Conservation (phyloP, 83 land plant species). For the Diphasiastrum complanatum region DNA sequence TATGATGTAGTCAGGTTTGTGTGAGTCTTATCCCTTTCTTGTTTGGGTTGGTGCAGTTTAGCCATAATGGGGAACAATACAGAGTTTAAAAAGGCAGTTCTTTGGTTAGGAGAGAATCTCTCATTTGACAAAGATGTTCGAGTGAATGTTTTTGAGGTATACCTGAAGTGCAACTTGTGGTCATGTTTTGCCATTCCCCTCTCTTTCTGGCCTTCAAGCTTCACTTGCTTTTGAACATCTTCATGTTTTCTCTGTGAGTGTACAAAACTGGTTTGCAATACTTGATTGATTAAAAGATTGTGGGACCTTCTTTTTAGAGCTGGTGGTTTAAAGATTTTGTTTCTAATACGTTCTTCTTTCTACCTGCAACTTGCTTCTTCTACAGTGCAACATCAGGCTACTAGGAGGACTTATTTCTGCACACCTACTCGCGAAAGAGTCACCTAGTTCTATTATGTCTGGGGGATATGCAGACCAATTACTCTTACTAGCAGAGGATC, state of each 20-base stretch:
- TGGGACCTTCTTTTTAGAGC: too few species aligned
- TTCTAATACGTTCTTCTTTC: not conserved
- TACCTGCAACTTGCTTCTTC: not conserved
- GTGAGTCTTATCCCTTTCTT: too few species aligned
- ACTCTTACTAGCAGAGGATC: slow-evolving; percentile 68
- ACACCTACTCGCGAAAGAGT: slow-evolving; percentile 77
- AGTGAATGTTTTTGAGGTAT: slow-evolving; percentile 79
- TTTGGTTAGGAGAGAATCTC: slow-evolving; percentile 70
- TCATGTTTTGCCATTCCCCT: not conserved
- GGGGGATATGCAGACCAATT: slow-evolving; percentile 60
- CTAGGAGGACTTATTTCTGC: slow-evolving; percentile 95
- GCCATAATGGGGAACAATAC: slow-evolving; percentile 64
- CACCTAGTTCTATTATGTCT: slow-evolving; percentile 28
- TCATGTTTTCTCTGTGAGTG: too few species aligned
- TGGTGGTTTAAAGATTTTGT: too few species aligned
- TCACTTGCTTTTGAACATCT: too few species aligned
- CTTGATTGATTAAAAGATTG: too few species aligned
- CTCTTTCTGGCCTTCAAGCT: too few species aligned
- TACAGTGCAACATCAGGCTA: slow-evolving; percentile 89
- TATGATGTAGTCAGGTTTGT: too few species aligned
- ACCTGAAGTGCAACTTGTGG: not conserved
- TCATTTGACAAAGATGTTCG: slow-evolving; percentile 78
- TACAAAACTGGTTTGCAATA: too few species aligned
- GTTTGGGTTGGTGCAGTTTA: too few species aligned
- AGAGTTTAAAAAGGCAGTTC: slow-evolving; percentile 74